Evolutionary conservation across 176 grass and related monocot genomes (phyloP).

Genomic region (Bolboschoenus planiculmis): DNA sequence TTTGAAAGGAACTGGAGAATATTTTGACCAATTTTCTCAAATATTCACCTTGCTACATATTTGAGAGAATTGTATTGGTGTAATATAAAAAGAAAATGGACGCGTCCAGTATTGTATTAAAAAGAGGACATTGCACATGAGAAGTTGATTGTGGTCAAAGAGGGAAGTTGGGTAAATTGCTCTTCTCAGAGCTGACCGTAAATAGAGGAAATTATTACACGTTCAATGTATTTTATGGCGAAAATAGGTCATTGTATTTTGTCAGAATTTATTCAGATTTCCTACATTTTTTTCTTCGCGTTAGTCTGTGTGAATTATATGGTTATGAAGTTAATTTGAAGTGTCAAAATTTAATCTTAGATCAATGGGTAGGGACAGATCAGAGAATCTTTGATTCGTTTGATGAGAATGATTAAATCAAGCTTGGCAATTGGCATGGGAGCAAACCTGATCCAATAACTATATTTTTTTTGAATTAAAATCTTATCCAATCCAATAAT

Average conservation of each 20-base stretch:
- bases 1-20: background rate
- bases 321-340: background rate
- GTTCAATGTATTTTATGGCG: background rate
- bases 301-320: background rate
- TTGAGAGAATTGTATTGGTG: background rate
- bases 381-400: background rate
- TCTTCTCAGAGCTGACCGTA: background rate
- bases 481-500: too few relatives aligned
- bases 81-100: background rate
- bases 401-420: too few relatives aligned
- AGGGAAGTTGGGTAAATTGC: background rate
- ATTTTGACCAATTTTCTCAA: too few relatives aligned
- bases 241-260: slow-evolving; percentile 1
- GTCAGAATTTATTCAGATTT: background rate
- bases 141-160: background rate
- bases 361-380: background rate
- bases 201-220: slow-evolving; percentile 12
- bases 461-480: too few relatives aligned
- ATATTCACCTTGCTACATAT: background rate
- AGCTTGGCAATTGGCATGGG: too few relatives aligned
- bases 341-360: background rate
- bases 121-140: background rate
- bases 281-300: background rate
- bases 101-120: background rate
- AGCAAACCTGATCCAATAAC: too few relatives aligned